Conservation (phyloP, 1,139 yeast species). For the Magnusiomyces magnusii region DNA sequence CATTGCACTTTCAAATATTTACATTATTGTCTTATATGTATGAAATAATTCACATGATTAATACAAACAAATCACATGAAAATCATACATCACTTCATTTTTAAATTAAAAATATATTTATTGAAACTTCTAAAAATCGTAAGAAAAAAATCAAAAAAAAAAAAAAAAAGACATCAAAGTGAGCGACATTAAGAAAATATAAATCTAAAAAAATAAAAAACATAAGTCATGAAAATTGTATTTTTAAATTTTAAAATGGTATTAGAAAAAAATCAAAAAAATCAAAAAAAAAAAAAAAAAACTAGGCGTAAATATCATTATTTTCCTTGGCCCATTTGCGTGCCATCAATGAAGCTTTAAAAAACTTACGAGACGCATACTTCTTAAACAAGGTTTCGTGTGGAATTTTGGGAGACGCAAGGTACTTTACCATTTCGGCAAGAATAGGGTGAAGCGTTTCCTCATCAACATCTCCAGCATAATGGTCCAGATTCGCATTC, state of each 20-base stretch:
- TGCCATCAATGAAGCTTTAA: constrained; percentile 85
- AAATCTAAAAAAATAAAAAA: background rate
- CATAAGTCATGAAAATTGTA: background rate
- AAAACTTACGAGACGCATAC: constrained; percentile 82
- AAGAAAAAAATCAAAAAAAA: background rate
- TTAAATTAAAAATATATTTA: background rate
- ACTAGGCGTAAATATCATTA: background rate
- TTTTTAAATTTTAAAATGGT: no score
- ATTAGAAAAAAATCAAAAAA: background rate
- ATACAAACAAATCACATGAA: background rate
- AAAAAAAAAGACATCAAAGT: background rate
- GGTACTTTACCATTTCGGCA: constrained; percentile 66
- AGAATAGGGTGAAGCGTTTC: constrained; percentile 65
- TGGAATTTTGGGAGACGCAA: constrained; percentile 64
- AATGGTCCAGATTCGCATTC: constrained; percentile 76
- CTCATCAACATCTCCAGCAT: constrained; percentile 85
- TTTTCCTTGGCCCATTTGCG: constrained; percentile 81
- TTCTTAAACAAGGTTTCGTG: constrained; percentile 94
- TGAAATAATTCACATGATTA: background rate
- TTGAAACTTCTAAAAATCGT: background rate
- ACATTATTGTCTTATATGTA: no score
- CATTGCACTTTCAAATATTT: no score
- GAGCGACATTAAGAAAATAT: background rate
- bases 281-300: background rate
- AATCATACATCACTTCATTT: background rate